Base-by-base conservation (phyloP, 1,139 yeast species). In the Ashbya aceris region DNA sequence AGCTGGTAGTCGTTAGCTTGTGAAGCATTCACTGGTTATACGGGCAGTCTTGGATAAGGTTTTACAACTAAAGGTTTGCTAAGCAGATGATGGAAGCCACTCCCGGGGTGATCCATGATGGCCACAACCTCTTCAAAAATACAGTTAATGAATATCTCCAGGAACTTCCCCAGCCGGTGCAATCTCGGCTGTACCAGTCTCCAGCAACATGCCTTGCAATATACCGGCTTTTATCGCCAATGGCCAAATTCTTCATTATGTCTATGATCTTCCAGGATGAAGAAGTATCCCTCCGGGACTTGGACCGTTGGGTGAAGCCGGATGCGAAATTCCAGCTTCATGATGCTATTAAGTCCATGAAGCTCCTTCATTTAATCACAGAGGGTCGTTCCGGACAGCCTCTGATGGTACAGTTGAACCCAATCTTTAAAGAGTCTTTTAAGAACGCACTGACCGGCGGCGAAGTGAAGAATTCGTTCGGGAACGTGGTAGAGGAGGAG, bases 121-220 rank as follows among this genome's bases (percentile, higher is more conserved):
- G 23, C 10, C 62, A 70, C 33, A 70, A 71, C 45, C 65, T 74
- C 42, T 74, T 80, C 64, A 80, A 78, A 56, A 75, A 83, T 33
- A 83, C 91, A 5, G 95, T 91, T 50, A 85, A 84, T 56, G 95
- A 84, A 54, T 89, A 91, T 61, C 69, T 91, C 46, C 96, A 87
- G 57, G 87, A 84, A 13, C 76, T 91, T 12, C 96, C 97, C 2
- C 86, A 82, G 55, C 69, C 82, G 7, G 86, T 87, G 11, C 89
- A 87, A 53, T 73, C 82, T 20, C 75, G 89, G 55, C 71, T 91
- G 26, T 91, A 83, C 62, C 73, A 72, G 48, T 76, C 83, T 41
- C 96, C 98, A 2, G 96, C 96, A 11, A 86, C 98, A 44, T 89
- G 97, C 59, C 69, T 91, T 40, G 94, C 98, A 2, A 81, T 91